Evolutionary conservation across 768 basidiomycete genomes (phyloP), one percentile per base, ranked within the genome.

Genomic region (Jaapia argillacea): DNA sequence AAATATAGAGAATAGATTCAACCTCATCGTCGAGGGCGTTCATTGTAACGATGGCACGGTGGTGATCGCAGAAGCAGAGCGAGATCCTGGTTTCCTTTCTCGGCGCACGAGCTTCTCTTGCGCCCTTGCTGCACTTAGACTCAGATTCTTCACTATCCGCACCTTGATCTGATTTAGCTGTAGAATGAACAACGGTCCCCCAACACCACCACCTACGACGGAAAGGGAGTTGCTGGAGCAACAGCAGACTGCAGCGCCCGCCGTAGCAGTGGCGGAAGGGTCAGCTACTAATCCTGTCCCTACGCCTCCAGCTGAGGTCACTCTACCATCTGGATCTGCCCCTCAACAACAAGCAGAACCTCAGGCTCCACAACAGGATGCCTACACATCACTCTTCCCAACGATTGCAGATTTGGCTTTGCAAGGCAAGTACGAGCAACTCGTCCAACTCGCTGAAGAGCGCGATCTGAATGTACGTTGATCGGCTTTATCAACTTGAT

Each of bases 1-100:
- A 83, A 49, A 94, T 81, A 61, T 88, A 92, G 27, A 96, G 68
- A 52, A 93, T 76, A 37, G 88, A 89, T 62, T 93, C 85, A 47
- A 93, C 83, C 56, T 92, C 89, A 47, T 91, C 87, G 46, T 77
- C 74, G 37, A 71, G 60, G 4, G 56, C 58, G 47, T 81, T 75
- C 73, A 81, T 81, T 25, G 39, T 53, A 36, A 20, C 3, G 33
- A 33, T 10, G 28, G 16, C 10, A 33, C 28, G 10, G 28, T 16
- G 28, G 14, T 42, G 21, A 21, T 16, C 16, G 22, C 24, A 23
- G n/a, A n/a, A n/a, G n/a, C n/a, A n/a, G n/a, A n/a, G n/a, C n/a
- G n/a, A n/a, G n/a, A n/a, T n/a, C n/a, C n/a, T n/a, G n/a, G n/a
- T n/a, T 28, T 28, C 42, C 16, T 18, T 28, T 18, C 42, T 28